These are phyloP conservation scores for Pythium sp. DNA, from an alignment of 352 stramenopile genomes.

Conservation along the genomic window DNA sequence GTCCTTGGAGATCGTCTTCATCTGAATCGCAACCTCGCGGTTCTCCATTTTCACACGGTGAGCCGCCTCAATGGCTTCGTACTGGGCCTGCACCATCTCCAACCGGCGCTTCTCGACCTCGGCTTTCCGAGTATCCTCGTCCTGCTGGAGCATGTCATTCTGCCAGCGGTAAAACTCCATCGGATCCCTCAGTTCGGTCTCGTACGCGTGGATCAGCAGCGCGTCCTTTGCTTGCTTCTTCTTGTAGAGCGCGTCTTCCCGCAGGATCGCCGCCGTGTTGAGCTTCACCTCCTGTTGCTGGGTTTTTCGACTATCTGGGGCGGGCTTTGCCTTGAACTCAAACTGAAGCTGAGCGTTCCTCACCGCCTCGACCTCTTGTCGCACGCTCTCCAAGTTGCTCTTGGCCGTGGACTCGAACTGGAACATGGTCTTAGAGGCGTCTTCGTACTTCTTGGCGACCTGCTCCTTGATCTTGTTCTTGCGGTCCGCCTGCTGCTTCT, in stretches of 20 bases:
- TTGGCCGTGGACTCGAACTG: constrained; percentile 73
- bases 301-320: constrained; percentile 34
- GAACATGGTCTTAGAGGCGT: constrained; percentile 61
- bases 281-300: constrained; percentile 67
- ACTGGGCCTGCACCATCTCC: constrained; percentile 82
- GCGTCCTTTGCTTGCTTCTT: constrained; percentile 91
- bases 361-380: constrained; percentile 64
- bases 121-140: constrained; percentile 60
- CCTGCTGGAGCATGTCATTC: constrained; percentile 74
- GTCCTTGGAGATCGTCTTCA: constrained; percentile 70
- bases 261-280: constrained; percentile 87
- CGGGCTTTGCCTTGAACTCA: constrained; percentile 77
- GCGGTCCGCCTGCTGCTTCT: constrained; percentile 49
- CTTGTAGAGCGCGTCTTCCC: constrained; percentile 90
- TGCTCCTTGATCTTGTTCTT: constrained; percentile 56
- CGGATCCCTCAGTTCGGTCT: constrained; percentile 87
- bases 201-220: constrained; percentile 82
- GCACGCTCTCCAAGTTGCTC: constrained; percentile 70
- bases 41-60: constrained; percentile 76
- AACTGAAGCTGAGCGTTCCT: constrained; percentile 57
- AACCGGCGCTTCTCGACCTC: constrained; percentile 78
- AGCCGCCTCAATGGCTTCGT: constrained; percentile 72
- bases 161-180: constrained; percentile 92
- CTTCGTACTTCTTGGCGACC: constrained; percentile 72
- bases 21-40: constrained; percentile 67